Evolutionary conservation across 805 yeast species (phyloP).

Genomic region (Isabelozyma rhagii): DNA sequence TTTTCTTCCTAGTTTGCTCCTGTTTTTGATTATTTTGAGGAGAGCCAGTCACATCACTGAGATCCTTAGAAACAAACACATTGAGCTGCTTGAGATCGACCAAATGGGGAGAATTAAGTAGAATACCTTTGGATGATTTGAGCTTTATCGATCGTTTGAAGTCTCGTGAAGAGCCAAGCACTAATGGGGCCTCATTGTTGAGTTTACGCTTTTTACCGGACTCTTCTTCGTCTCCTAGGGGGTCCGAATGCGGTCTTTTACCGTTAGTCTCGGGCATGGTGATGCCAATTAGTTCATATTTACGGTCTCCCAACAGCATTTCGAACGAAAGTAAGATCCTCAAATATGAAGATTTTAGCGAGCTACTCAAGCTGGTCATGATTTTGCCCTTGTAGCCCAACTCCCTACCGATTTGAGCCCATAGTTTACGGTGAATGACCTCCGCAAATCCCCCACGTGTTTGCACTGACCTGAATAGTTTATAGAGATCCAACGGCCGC

Average conservation of each 20-base stretch:
- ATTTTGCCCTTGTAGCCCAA: conserved; percentile 71
- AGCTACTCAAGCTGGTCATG: conserved; percentile 67
- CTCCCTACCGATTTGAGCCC: conserved; percentile 85
- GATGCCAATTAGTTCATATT: conserved; percentile 14
- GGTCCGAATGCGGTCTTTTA: conserved; percentile 2
- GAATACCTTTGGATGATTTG: conserved; percentile 50
- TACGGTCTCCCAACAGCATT: conserved; percentile 10
- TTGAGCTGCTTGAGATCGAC: conserved; percentile 39
- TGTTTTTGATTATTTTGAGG: background rate
- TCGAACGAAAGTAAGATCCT: conserved; percentile 37
- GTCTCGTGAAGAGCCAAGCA: conserved; percentile 45
- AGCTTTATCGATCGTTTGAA: conserved; percentile 45
- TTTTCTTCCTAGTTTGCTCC: background rate
- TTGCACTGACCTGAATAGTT: conserved; percentile 54
- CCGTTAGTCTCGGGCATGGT: conserved; percentile 2
- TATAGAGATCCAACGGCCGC: conserved; percentile 61
- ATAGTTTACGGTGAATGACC: conserved; percentile 63
- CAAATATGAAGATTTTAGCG: conserved; percentile 59
- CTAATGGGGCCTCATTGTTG: conserved; percentile 25
- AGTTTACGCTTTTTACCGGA: background rate
- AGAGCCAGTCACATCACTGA: background rate
- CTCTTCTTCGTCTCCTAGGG: background rate
- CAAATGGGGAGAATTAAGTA: conserved; percentile 45
- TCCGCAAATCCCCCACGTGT: conserved; percentile 63
- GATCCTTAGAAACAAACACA: conserved; percentile 2